Percentiles rank a stretch among this genome's conserved stretches.
Evolutionary conservation across 2,329 filamentous ascomycete species (phyloP).

Genomic region (Aspergillus pseudoviridinutans): DNA sequence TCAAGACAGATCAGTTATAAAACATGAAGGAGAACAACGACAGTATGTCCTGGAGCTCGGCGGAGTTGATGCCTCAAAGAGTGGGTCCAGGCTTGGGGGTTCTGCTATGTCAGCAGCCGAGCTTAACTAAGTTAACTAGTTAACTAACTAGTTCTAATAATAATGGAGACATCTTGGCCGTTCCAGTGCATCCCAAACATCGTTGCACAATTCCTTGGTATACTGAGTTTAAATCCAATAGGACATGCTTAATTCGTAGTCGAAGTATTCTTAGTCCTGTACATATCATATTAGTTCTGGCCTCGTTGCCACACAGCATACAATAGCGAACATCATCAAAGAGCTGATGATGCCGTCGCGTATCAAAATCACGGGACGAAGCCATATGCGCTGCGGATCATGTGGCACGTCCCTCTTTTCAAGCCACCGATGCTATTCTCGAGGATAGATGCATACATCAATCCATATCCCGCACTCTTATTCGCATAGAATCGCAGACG

Average conservation of each 20-base stretch:
- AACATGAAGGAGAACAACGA: not conserved
- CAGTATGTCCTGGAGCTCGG: not conserved
- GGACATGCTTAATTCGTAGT: too few relatives aligned
- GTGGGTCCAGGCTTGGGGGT: not conserved
- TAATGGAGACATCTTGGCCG: too few relatives aligned
- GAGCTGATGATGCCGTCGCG: not conserved
- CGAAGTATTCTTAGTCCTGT: too few relatives aligned
- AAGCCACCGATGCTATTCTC: not conserved
- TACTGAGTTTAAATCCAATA: too few relatives aligned
- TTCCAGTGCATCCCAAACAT: too few relatives aligned
- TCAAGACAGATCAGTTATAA: not conserved
- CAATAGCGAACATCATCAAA: too few relatives aligned
- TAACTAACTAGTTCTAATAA: too few relatives aligned
- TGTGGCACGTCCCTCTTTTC: not conserved
- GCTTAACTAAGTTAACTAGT: not conserved
- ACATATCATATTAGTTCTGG: too few relatives aligned
- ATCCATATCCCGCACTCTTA: not conserved
- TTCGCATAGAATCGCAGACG: not conserved
- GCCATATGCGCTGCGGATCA: not conserved
- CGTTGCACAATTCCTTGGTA: too few relatives aligned
- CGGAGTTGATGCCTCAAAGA: conserved; percentile 5
- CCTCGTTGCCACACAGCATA: too few relatives aligned
- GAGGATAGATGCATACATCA: not conserved
- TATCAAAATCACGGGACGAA: not conserved
- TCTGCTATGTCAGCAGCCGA: not conserved